Evolutionary conservation across 805 yeast species (phyloP).

Genomic region (Teunomyces kruisii): DNA sequence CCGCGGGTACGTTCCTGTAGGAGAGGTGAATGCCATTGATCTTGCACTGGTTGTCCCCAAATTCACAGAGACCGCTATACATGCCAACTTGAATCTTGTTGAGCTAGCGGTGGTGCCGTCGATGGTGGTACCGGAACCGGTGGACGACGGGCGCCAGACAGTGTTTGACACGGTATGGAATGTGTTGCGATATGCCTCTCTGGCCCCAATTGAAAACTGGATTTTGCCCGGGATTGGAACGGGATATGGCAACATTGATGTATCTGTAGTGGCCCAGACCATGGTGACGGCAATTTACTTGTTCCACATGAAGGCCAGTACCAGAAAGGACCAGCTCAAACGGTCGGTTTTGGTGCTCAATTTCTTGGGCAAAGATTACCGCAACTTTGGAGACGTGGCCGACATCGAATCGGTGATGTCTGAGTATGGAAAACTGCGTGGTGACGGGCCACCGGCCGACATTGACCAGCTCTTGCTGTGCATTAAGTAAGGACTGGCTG

Average conservation of each 20-base stretch:
- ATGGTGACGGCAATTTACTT: slow-evolving; percentile 21
- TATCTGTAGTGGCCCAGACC: slow-evolving; percentile 14
- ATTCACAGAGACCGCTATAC: slow-evolving; percentile 9
- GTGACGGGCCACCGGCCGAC: background rate
- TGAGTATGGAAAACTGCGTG: background rate
- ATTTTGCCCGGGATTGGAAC: slow-evolving; percentile 29
- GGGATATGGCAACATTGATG: slow-evolving; percentile 23
- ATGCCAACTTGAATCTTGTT: slow-evolving; percentile 9
- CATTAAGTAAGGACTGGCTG: background rate
- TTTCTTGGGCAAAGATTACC: slow-evolving; percentile 19
- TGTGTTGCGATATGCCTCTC: slow-evolving; percentile 10
- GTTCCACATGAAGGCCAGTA: slow-evolving; percentile 4
- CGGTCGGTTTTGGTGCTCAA: slow-evolving; percentile 19
- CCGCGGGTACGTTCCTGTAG: slow-evolving; percentile 20
- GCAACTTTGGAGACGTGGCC: slow-evolving; percentile 10
- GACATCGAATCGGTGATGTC: slow-evolving; percentile 1
- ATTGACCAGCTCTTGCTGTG: slow-evolving; percentile 6
- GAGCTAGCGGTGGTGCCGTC: slow-evolving; percentile 18
- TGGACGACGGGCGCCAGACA: slow-evolving; percentile 3
- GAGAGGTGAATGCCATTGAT: slow-evolving; percentile 13
- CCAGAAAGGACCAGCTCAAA: slow-evolving; percentile 8
- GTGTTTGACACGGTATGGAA: slow-evolving; percentile 25
- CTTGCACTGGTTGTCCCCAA: slow-evolving; percentile 8
- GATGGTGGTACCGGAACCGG: slow-evolving; percentile 24
- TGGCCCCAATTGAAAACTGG: slow-evolving; percentile 10